Base-by-base conservation (phyloP, 1,284 basidiomycete species). In the Limonomyces culmigenus region DNA sequence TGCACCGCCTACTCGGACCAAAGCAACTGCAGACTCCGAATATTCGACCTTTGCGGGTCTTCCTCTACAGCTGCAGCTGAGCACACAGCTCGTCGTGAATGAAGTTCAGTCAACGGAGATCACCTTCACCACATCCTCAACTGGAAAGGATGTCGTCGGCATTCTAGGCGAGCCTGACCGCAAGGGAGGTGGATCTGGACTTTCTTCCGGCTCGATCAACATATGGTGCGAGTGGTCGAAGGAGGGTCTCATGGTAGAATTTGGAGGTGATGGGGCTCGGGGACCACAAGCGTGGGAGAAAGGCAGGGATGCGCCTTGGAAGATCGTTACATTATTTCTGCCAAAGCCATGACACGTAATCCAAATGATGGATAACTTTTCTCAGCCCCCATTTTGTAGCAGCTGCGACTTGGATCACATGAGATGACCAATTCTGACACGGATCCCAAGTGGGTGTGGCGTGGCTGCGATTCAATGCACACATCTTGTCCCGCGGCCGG, bases 221-320 rank as follows among this genome's bases (percentile, higher is more conserved):
- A 87, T 91, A 41, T 93, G 85, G 83, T 80, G 86, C 45, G 87
- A 92, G 52, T 92, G 86, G 86, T 63, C 70, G n/a, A 64, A 59
- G 40, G 65, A 78, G 38, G 84, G 84, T 2, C 49, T 88, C 17
- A 78, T 85, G 75, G 67, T 85, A 13, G 84, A 88, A 49, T 85
- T 85, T 54, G 79, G 77, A 1, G 81, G 79, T 2, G 65, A 69
- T 34, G 70, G 79, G 43, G 74, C 79, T 11, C 67, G 65, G 39
- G 84, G 84, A 2, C 74, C 78, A 3, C 72, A 80, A 41, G 83
- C 81, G 43, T 88, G 84, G 85, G 84, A 88, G 45, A 65, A 67
- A 42, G 84, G 84, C 6, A 84, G 78, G 44, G 77, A 83, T 45
- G 76, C 80, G 1, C 50, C 64, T 1, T 87, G 85, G 84, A 74